These are phyloP conservation scores for Globisporangium iwayamae DNA, from an alignment of 352 stramenopile genomes.

Conservation along the genomic window DNA sequence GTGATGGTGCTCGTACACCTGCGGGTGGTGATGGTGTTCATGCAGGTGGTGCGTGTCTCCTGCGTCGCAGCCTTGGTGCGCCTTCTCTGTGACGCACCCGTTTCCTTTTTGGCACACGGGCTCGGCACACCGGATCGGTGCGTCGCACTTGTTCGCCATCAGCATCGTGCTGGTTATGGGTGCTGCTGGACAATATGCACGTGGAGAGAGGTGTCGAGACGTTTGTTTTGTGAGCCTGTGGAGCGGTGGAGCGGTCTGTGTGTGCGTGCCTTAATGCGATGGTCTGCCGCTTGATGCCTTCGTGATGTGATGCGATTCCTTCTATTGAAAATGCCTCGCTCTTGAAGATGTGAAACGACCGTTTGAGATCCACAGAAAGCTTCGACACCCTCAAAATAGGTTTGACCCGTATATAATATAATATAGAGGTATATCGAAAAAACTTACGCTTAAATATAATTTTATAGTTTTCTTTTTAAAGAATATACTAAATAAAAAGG, in stretches of 20 bases:
- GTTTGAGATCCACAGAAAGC: constrained; percentile 6
- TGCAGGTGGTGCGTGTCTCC: neutral
- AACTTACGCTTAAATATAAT: no score
- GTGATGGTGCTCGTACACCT: neutral
- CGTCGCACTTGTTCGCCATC: constrained; percentile 9
- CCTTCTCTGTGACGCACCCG: neutral
- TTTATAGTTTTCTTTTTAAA: no score
- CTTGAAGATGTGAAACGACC: constrained; percentile 8
- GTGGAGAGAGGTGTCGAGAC: neutral
- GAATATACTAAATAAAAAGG: neutral
- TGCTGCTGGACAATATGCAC: constrained; percentile 3
- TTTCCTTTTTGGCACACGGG: constrained; percentile 5
- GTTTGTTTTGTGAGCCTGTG: neutral
- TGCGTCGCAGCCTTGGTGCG: neutral
- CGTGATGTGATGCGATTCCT: neutral
- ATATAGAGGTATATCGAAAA: no score
- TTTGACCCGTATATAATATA: no score
- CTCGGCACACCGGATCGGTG: constrained; percentile 2
- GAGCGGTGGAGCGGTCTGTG: neutral
- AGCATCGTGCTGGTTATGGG: neutral
- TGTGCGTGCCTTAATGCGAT: neutral
- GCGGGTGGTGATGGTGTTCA: neutral
- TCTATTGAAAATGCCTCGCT: neutral
- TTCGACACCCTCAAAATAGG: neutral
- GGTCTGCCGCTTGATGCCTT: neutral